A percentile compares a stretch with the other conserved stretches of the same genome.
phyloP scores from a whole-genome alignment of 129 eudicot species.

The Flaveria sonorensis region DNA sequence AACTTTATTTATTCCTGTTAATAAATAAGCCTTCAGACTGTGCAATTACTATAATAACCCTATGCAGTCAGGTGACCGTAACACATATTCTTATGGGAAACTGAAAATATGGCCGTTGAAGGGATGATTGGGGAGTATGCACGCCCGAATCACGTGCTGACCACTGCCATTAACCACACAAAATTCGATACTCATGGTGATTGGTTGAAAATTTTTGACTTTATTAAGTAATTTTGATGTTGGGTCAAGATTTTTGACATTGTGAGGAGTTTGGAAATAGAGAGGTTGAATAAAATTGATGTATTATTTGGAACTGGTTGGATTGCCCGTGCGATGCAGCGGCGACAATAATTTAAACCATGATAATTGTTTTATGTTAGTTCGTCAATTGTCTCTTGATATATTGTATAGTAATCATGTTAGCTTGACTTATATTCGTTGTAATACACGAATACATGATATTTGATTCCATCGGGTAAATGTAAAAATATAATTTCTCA shows the following conservation, averaged over 20 bases:
- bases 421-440: too few species aligned
- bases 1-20: too few species aligned
- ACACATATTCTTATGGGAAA: neutral
- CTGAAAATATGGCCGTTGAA: constrained; percentile 37
- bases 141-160: constrained; percentile 34
- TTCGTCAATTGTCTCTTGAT: too few species aligned
- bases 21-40: neutral
- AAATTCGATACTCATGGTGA: constrained; percentile 5
- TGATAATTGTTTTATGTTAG: too few species aligned
- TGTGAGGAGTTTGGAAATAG: constrained; percentile 20
- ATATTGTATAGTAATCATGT: too few species aligned
- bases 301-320: neutral
- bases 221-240: constrained; percentile 1
- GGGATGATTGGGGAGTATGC: constrained; percentile 28
- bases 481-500: too few species aligned
- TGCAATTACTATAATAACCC: constrained; percentile 25
- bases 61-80: constrained; percentile 18
- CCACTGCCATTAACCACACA: constrained; percentile 31
- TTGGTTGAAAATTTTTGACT: constrained; percentile 30
- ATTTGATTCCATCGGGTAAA: too few species aligned
- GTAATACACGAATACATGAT: too few species aligned
- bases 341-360: too few species aligned
- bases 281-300: constrained; percentile 8
- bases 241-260: constrained; percentile 1
- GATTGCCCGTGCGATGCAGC: too few species aligned